These are phyloP conservation scores for Neurospora sp. DNA, from an alignment of 495 filamentous ascomycete genomes.

Conservation along the genomic window DNA sequence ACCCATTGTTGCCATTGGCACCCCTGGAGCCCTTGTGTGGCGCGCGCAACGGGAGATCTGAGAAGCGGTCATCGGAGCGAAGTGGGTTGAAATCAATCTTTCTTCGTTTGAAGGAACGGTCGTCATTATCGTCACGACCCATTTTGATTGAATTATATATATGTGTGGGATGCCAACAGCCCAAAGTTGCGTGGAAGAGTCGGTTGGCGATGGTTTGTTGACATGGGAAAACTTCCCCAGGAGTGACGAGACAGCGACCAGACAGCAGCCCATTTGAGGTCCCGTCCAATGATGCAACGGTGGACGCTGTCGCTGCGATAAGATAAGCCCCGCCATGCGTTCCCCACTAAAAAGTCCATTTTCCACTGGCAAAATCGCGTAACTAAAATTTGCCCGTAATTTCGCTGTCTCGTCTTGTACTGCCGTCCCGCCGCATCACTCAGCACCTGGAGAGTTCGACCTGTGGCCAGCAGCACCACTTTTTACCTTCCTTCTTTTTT, in stretches of 20 bases:
- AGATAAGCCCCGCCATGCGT: constrained; percentile 24
- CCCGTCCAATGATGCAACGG: not conserved
- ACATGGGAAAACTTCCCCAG: not conserved
- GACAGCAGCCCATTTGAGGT: not conserved
- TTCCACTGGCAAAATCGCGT: not conserved
- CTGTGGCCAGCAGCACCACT: not conserved
- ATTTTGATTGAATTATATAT: constrained; percentile 5
- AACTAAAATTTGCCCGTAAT: constrained; percentile 1
- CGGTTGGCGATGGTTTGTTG: not conserved
- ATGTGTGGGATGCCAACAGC: not conserved
- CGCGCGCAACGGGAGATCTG: constrained; percentile 40
- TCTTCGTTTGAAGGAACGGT: constrained; percentile 48
- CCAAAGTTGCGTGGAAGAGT: not conserved
- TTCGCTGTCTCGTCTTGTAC: not conserved
- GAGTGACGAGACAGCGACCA: not conserved
- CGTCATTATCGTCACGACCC: constrained; percentile 31
- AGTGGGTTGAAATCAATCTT: constrained; percentile 50
- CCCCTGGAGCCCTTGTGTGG: constrained; percentile 3
- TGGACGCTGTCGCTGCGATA: constrained; percentile 12
- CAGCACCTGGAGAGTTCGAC: not conserved
- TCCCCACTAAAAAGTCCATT: constrained; percentile 27
- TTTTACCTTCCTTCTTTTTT: constrained; percentile 2
- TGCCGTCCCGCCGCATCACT: not conserved
- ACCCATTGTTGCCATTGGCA: constrained; percentile 21
- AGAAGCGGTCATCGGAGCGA: constrained; percentile 46